Conservation (phyloP, 23 red algal genomes). For the Pyropia haitanensis region DNA sequence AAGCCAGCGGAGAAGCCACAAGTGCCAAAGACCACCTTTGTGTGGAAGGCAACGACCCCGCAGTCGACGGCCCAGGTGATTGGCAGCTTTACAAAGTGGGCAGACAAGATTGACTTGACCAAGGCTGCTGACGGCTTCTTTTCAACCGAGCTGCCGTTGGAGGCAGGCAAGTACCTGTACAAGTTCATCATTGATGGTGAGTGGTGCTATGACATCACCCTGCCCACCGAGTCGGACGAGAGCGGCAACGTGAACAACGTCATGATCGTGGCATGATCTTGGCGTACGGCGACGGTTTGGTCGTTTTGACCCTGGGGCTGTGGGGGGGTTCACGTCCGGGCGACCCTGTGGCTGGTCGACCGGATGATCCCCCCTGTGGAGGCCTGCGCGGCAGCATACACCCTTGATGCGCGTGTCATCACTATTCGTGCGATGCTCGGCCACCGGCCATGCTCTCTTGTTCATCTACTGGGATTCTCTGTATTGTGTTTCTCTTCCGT, state of each 20-base stretch:
- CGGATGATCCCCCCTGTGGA: too few species aligned
- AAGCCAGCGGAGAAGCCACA: too few species aligned
- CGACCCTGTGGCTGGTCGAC: too few species aligned
- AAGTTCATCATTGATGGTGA: slow-evolving; percentile 61
- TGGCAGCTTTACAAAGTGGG: slow-evolving; percentile 30
- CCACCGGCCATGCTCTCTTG: too few species aligned
- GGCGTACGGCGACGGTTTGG: not conserved
- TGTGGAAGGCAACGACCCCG: too few species aligned
- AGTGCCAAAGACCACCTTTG: too few species aligned
- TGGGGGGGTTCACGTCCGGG: not conserved
- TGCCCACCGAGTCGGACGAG: slow-evolving; percentile 20
- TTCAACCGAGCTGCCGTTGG: slow-evolving; percentile 1
- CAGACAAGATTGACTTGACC: not conserved
- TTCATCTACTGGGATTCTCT: too few species aligned
- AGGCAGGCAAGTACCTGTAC: slow-evolving; percentile 31
- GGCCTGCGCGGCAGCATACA: too few species aligned
- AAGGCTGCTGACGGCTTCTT: slow-evolving; percentile 7
- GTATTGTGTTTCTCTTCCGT: too few species aligned
- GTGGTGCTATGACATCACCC: slow-evolving; percentile 55
- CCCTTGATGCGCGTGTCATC: too few species aligned
- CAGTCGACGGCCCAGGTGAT: slow-evolving; percentile 11
- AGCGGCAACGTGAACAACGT: slow-evolving; percentile 65
- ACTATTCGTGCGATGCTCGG: too few species aligned
- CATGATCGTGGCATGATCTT: slow-evolving; percentile 10
- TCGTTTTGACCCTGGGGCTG: too few species aligned